These are phyloP conservation scores for Fusarium continuum DNA, from an alignment of 2,329 filamentous ascomycete species.

Conservation along the genomic window DNA sequence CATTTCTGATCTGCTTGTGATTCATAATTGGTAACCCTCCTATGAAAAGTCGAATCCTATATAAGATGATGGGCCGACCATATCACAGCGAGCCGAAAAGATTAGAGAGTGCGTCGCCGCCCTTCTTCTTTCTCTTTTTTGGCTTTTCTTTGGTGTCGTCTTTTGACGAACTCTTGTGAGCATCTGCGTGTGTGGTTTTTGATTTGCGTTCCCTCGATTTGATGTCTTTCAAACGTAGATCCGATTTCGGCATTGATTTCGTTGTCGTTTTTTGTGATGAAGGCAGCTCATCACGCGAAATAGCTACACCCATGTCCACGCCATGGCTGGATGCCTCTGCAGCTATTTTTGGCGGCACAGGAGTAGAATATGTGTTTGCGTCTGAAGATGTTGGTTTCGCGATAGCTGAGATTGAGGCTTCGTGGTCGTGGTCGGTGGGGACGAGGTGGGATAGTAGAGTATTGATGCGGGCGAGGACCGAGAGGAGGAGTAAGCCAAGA, in stretches of 20 bases:
- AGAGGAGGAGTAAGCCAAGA: slow-evolving; percentile 75
- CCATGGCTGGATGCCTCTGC: not conserved
- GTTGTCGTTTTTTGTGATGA: slow-evolving; percentile 2
- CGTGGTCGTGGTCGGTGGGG: slow-evolving; percentile 22
- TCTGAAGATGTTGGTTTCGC: not conserved
- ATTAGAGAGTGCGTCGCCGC: slow-evolving; percentile 75
- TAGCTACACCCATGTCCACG: slow-evolving; percentile 43
- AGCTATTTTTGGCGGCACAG: not conserved
- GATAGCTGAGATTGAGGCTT: not conserved
- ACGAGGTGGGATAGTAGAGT: slow-evolving; percentile 53
- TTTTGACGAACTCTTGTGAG: slow-evolving; percentile 45
- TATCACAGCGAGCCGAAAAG: slow-evolving; percentile 70
- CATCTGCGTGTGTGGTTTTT: slow-evolving; percentile 13
- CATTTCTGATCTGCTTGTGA: not conserved
- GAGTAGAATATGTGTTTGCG: not conserved
- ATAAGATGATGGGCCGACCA: not conserved
- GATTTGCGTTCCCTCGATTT: slow-evolving; percentile 1
- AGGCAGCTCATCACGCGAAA: slow-evolving; percentile 42
- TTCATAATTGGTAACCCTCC: no score
- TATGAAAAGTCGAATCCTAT: not conserved
- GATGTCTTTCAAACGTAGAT: not conserved
- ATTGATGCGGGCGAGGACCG: slow-evolving; percentile 67
- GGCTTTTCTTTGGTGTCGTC: slow-evolving; percentile 51
- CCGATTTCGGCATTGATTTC: slow-evolving; percentile 1
- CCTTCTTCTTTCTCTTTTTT: slow-evolving; percentile 66